Evolutionary conservation across 1,284 basidiomycete species (phyloP).

Genomic region (Schizopora paradoxa): DNA sequence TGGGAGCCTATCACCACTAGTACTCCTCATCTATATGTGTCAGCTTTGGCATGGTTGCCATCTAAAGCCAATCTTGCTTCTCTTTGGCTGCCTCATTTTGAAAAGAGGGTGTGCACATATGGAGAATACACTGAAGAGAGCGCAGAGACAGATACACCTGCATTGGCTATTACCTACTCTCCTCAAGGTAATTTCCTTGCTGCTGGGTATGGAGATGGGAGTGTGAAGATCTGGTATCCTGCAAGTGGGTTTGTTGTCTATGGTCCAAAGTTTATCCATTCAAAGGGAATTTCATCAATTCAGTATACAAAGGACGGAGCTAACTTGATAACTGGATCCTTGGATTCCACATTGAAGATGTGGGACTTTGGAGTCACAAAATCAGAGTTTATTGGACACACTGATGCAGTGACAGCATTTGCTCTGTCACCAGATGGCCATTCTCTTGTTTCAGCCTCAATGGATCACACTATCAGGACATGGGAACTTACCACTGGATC

Average conservation of each 20-base stretch:
- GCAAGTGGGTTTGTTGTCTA: not conserved
- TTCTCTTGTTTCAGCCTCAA: not conserved
- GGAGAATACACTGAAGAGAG: not conserved
- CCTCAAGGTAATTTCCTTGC: constrained; percentile 11
- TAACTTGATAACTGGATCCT: constrained; percentile 1
- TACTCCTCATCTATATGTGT: constrained; percentile 2
- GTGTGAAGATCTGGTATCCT: constrained; percentile 11
- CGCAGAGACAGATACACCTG: constrained; percentile 2
- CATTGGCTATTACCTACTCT: constrained; percentile 6
- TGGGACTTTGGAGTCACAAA: too few relatives aligned
- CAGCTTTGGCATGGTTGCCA: constrained; percentile 1
- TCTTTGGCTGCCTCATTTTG: not conserved
- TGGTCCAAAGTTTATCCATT: not conserved
- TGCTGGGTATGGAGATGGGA: constrained; percentile 11
- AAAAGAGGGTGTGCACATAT: not conserved
- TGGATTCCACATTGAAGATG: constrained; percentile 16
- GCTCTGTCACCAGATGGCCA: not conserved
- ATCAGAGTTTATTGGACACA: not conserved
- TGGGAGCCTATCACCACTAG: not conserved
- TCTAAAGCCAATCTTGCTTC: not conserved
- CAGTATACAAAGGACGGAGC: constrained; percentile 1
- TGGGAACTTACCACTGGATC: not conserved
- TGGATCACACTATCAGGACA: not conserved
- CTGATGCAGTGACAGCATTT: not conserved
- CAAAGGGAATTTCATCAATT: too few relatives aligned